These are phyloP conservation scores for Phytophthora sp. DNA, from an alignment of 352 stramenopile species.

Conservation along the genomic window DNA sequence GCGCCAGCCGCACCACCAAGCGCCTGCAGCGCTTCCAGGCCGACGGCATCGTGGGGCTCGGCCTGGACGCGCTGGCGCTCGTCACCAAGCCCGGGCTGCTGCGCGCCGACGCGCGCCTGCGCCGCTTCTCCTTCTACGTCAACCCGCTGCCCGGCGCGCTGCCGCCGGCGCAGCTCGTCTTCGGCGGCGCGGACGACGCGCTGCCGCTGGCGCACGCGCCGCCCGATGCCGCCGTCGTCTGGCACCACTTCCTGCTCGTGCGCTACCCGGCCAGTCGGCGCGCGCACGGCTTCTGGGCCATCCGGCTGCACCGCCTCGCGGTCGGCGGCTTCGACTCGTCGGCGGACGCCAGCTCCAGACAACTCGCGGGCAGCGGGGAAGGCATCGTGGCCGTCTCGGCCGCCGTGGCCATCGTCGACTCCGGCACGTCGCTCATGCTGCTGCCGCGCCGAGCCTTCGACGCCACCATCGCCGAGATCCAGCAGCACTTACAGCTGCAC, in stretches of 20 bases:
- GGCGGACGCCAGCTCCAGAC: conserved; percentile 2
- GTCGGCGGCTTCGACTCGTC: conserved; percentile 16
- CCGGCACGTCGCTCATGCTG: conserved; percentile 68
- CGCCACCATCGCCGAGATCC: conserved; percentile 41
- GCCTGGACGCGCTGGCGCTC: conserved; percentile 54
- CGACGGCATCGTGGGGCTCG: conserved; percentile 72
- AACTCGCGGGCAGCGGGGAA: conserved; percentile 2
- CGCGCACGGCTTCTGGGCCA: conserved; percentile 62
- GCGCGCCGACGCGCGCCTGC: conserved; percentile 25
- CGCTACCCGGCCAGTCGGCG: conserved; percentile 39
- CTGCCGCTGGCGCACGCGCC: conserved; percentile 32
- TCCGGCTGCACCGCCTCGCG: conserved; percentile 45
- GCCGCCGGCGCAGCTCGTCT: conserved; percentile 59
- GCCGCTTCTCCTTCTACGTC: conserved; percentile 71
- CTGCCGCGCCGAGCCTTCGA: conserved; percentile 54
- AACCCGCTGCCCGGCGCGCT: conserved; percentile 52
- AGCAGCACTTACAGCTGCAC: conserved; percentile 33
- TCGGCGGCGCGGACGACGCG: conserved; percentile 55
- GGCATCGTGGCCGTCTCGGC: conserved; percentile 22
- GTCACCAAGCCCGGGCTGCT: conserved; percentile 64
- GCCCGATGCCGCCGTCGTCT: conserved; percentile 20
- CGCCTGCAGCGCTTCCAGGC: conserved; percentile 59
- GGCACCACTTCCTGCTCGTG: conserved; percentile 60
- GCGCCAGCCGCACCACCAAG: conserved; percentile 50
- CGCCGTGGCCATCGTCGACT: conserved; percentile 64